These are phyloP conservation scores for Lepiota venenata DNA, from an alignment of 768 basidiomycete genomes.

Conservation along the genomic window DNA sequence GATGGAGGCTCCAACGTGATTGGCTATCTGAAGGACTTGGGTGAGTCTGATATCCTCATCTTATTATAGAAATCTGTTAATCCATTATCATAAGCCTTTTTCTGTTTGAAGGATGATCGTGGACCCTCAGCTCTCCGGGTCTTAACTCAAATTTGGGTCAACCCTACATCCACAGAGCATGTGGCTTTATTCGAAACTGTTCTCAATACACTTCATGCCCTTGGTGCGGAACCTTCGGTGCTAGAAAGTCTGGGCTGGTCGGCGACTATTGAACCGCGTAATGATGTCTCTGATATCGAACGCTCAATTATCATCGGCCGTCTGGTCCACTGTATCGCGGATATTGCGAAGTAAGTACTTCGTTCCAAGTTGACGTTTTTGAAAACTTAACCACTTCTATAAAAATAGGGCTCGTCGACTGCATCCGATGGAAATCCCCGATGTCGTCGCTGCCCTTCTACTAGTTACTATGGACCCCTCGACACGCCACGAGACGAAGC, in stretches of 20 bases:
- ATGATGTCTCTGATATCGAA: conserved; percentile 14
- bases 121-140: conserved; percentile 10
- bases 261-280: conserved; percentile 1
- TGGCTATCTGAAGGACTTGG: not conserved
- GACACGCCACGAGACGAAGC: conserved; percentile 39
- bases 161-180: not conserved
- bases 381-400: not conserved
- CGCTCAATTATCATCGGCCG: conserved; percentile 35
- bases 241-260: conserved; percentile 32
- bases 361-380: not conserved
- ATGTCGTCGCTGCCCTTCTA: conserved; percentile 46
- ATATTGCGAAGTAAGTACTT: conserved; percentile 43
- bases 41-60: not conserved
- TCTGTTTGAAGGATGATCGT: not conserved
- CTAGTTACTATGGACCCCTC: conserved; percentile 55
- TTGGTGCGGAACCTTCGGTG: conserved; percentile 40
- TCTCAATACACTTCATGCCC: conserved; percentile 31
- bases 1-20: not conserved
- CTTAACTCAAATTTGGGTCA: conserved; percentile 13
- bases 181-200: conserved; percentile 25
- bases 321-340: conserved; percentile 36
- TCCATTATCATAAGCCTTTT: not conserved
- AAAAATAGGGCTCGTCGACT: conserved; percentile 32
- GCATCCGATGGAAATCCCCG: conserved; percentile 36
- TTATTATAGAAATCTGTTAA: not conserved